Conservation (phyloP, 345 rosid genomes). For the Populus pruinosa region DNA sequence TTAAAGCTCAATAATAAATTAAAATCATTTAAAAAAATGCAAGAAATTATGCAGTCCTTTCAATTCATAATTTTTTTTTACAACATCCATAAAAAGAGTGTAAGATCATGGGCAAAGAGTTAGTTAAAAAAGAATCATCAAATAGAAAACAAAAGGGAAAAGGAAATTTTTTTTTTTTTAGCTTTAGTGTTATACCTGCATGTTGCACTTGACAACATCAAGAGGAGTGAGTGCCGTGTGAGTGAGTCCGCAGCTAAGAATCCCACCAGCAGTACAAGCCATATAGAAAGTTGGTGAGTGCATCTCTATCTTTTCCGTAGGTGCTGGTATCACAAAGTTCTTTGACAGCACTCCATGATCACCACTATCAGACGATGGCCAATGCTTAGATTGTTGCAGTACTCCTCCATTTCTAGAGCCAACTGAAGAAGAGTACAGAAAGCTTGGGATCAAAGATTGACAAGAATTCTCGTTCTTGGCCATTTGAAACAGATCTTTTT, state of each 20-base stretch:
- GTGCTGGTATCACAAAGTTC: conserved; percentile 49
- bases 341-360: conserved; percentile 1
- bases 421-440: conserved; percentile 54
- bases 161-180: no score
- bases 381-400: neutral
- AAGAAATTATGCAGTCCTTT: neutral
- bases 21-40: neutral
- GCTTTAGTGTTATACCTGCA: conserved; percentile 66
- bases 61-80: neutral
- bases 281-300: conserved; percentile 75
- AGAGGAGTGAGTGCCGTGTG: conserved; percentile 90
- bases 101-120: neutral
- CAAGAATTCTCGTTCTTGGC: conserved; percentile 36
- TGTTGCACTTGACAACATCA: conserved; percentile 94
- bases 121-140: neutral
- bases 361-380: conserved; percentile 2
- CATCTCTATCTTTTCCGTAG: conserved; percentile 70
- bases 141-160: neutral
- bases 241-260: conserved; percentile 72
- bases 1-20: neutral
- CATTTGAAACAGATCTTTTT: conserved; percentile 25
- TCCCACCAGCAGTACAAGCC: conserved; percentile 77
- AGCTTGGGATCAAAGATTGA: conserved; percentile 62
- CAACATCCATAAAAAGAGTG: neutral
- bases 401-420: neutral